Percentiles rank a stretch among this genome's conserved stretches.
Evolutionary conservation across 192 early-diverging fungal genomes (phyloP).

Genomic region (Coemansia sp.): DNA sequence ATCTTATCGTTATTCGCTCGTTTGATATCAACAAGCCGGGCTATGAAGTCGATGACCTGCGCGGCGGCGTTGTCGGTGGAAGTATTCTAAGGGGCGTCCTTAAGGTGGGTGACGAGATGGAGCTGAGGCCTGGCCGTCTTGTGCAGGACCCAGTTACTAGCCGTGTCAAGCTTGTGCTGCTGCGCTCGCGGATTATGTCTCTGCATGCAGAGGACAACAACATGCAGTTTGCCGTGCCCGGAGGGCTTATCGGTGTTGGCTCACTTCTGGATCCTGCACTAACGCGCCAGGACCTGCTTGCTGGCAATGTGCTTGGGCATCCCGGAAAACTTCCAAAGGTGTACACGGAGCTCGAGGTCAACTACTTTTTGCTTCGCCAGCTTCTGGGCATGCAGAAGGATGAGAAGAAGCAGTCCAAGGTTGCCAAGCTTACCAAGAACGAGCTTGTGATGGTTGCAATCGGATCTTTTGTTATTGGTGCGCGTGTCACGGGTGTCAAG

Average conservation of each 20-base stretch:
- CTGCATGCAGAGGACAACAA: constrained; percentile 87
- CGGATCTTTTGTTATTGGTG: constrained; percentile 92
- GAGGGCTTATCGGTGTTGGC: constrained; percentile 98
- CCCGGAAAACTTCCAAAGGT: constrained; percentile 92
- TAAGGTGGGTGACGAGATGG: constrained; percentile 89
- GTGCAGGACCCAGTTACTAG: constrained; percentile 85
- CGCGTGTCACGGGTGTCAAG: constrained; percentile 92
- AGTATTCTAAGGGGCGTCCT: constrained; percentile 91
- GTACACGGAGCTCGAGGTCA: constrained; percentile 94
- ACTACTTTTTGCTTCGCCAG: constrained; percentile 94
- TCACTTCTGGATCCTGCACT: constrained; percentile 94
- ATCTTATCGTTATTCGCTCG: constrained; percentile 95
- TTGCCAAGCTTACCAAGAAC: constrained; percentile 87
- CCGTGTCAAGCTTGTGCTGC: constrained; percentile 78
- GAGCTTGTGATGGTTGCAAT: constrained; percentile 97
- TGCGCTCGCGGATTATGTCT: constrained; percentile 85
- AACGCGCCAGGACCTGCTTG: constrained; percentile 93
- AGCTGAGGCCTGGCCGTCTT: constrained; percentile 89
- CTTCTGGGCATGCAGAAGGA: constrained; percentile 96
- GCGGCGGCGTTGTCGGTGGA: constrained; percentile 98
- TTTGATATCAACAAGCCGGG: constrained; percentile 99
- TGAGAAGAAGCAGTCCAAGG: constrained; percentile 98
- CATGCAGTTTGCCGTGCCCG: constrained; percentile 98
- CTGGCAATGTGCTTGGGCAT: constrained; percentile 91
- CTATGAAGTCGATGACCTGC: constrained; percentile 85